Conservation (phyloP, 768 basidiomycete genomes). For the Grammothele lineata region DNA sequence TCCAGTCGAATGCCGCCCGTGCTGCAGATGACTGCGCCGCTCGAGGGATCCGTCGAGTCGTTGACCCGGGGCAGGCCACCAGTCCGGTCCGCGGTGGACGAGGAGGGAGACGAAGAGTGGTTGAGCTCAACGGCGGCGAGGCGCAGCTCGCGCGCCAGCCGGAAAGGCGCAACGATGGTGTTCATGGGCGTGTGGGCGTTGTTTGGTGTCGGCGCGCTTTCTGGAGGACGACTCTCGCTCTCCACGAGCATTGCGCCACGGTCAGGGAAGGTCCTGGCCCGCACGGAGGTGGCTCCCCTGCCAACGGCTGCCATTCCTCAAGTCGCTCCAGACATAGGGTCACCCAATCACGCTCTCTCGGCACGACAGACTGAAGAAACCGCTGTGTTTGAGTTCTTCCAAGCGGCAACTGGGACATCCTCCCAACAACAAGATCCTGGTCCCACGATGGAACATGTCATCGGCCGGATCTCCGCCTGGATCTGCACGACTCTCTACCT, state of each 20-base stretch:
- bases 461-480: slow-evolving; percentile 95
- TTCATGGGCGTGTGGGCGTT: slow-evolving; percentile 77
- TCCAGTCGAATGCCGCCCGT: slow-evolving; percentile 23
- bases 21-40: slow-evolving; percentile 29
- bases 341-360: neutral
- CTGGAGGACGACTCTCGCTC: slow-evolving; percentile 27
- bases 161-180: slow-evolving; percentile 72
- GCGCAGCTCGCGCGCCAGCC: slow-evolving; percentile 55
- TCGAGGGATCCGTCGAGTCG: slow-evolving; percentile 18
- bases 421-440: no score
- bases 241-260: slow-evolving; percentile 23
- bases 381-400: slow-evolving; percentile 9
- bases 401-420: no score
- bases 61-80: slow-evolving; percentile 42
- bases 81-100: slow-evolving; percentile 29
- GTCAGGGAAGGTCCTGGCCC: slow-evolving; percentile 47
- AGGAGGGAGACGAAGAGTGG: slow-evolving; percentile 23
- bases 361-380: slow-evolving; percentile 3
- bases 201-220: slow-evolving; percentile 59
- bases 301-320: neutral
- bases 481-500: slow-evolving; percentile 89
- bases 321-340: neutral
- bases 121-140: slow-evolving; percentile 15
- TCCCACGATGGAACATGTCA: slow-evolving; percentile 49
- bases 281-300: slow-evolving; percentile 12